Percentiles rank a stretch among this genome's conserved stretches.
phyloP scores from a whole-genome alignment of 148 eudicot genomes.

The Rhododendron vialii region DNA sequence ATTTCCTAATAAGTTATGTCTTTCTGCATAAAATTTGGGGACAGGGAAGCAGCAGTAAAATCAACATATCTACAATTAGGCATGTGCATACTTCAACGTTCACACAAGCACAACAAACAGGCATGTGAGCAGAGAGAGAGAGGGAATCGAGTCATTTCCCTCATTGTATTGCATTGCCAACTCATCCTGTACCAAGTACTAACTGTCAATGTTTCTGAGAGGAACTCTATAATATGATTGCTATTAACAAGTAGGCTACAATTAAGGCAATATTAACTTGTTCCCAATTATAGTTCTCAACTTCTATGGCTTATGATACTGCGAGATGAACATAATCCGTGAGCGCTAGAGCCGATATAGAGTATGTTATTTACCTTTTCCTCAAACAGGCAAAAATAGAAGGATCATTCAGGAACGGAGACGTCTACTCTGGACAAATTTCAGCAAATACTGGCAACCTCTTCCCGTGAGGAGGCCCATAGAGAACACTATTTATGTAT shows the following conservation, averaged over 20 bases:
- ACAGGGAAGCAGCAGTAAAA: neutral
- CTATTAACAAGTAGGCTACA: neutral
- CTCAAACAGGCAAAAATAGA: slow-evolving; percentile 2
- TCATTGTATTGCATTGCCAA: neutral
- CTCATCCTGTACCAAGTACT: neutral
- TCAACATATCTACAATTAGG: neutral
- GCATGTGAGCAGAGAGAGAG: neutral
- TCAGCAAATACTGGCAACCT: slow-evolving; percentile 53
- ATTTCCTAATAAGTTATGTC: neutral
- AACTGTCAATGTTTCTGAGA: neutral
- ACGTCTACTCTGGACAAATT: slow-evolving; percentile 35
- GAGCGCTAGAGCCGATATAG: neutral
- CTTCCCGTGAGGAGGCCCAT: slow-evolving; percentile 32
- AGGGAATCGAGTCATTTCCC: neutral
- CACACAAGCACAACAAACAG: neutral
- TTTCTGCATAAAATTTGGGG: neutral
- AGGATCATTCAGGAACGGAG: slow-evolving; percentile 1
- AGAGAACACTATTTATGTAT: slow-evolving; percentile 33
- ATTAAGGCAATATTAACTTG: neutral
- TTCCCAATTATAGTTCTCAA: neutral
- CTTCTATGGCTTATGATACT: neutral
- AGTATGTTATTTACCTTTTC: slow-evolving; percentile 3
- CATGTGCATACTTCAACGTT: neutral
- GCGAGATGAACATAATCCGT: neutral
- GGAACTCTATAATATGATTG: neutral